phyloP scores from a whole-genome alignment of 805 yeast genomes.

The Kuraishia hungarica region DNA sequence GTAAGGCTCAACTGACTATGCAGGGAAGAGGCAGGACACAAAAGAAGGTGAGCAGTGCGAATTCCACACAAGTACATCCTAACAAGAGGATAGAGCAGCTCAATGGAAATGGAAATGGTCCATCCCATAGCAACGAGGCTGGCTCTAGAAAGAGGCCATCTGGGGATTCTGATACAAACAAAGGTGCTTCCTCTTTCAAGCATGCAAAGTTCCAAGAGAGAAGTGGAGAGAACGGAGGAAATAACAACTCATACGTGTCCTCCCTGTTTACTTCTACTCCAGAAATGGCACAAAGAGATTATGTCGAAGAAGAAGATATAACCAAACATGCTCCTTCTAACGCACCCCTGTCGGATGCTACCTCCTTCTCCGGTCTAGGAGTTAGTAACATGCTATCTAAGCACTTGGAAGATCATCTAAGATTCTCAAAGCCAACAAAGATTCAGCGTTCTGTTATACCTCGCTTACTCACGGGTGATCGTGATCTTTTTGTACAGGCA shows the following conservation, averaged over 20 bases:
- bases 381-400: constrained; percentile 41
- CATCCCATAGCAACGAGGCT: neutral
- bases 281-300: constrained; percentile 33
- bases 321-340: constrained; percentile 56
- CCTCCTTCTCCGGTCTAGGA: constrained; percentile 68
- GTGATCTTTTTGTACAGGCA: constrained; percentile 85
- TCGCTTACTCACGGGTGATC: constrained; percentile 32
- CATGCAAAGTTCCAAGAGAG: constrained; percentile 35
- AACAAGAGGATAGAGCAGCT: constrained; percentile 3
- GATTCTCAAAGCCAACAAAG: constrained; percentile 65
- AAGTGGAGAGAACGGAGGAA: constrained; percentile 45
- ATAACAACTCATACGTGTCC: constrained; percentile 63
- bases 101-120: neutral
- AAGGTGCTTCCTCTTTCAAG: constrained; percentile 10
- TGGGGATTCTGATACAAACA: constrained; percentile 1
- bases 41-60: constrained; percentile 9
- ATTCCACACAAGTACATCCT: constrained; percentile 7
- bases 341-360: constrained; percentile 71
- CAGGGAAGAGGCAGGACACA: constrained; percentile 31
- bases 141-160: neutral
- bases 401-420: constrained; percentile 49
- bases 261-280: constrained; percentile 75
- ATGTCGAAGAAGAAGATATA: constrained; percentile 13
- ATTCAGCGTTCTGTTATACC: constrained; percentile 84
- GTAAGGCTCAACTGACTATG: constrained; percentile 46